phyloP scores from a whole-genome alignment of 2,329 filamentous ascomycete genomes.

The Eurotiales sp. region DNA sequence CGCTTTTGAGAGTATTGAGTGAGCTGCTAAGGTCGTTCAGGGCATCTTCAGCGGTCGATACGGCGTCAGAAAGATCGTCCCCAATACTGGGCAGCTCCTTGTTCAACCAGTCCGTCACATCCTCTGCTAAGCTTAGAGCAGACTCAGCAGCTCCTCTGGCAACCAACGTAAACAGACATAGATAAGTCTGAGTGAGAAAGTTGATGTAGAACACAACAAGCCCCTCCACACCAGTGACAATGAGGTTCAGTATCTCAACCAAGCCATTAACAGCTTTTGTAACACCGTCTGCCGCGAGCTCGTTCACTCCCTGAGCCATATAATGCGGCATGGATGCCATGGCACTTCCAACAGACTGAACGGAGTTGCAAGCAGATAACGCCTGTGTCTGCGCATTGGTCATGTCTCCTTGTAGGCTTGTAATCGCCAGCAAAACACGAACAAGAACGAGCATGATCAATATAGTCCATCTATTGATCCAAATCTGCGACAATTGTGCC shows the following conservation, averaged over 20 bases:
- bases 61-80: conserved; percentile 40
- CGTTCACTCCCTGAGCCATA: conserved; percentile 82
- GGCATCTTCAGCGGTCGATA: conserved; percentile 39
- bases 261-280: conserved; percentile 76
- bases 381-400: conserved; percentile 74
- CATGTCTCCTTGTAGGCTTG: conserved; percentile 69
- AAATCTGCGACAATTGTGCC: conserved; percentile 87
- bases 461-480: conserved; percentile 97
- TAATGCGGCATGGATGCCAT: conserved; percentile 99
- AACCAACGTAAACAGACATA: conserved; percentile 81
- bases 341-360: conserved; percentile 86
- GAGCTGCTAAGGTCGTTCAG: conserved; percentile 54
- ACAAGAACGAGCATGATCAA: conserved; percentile 81
- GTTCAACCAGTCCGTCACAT: conserved; percentile 60
- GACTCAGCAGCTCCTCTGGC: conserved; percentile 74
- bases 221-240: conserved; percentile 77
- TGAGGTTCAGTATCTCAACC: conserved; percentile 72
- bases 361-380: conserved; percentile 81
- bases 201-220: conserved; percentile 91
- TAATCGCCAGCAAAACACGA: conserved; percentile 72
- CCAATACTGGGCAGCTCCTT: conserved; percentile 47
- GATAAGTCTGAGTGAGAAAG: conserved; percentile 83
- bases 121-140: conserved; percentile 59
- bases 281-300: conserved; percentile 73
- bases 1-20: conserved; percentile 53